These are phyloP conservation scores for Xylaria flabelliformis DNA, from an alignment of 495 filamentous ascomycete genomes.

Conservation along the genomic window DNA sequence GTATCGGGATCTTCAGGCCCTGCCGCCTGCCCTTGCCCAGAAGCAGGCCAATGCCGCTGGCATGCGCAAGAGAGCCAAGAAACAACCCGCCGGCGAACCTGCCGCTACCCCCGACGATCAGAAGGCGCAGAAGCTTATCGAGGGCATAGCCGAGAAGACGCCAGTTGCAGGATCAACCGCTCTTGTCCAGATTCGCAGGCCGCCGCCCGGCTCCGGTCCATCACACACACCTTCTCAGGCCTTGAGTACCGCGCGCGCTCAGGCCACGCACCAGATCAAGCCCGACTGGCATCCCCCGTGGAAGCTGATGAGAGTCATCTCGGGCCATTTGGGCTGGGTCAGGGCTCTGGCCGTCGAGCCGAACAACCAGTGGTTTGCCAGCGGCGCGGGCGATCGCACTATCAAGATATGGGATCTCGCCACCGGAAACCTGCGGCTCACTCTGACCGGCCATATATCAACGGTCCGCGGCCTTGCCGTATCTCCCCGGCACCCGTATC, in stretches of 20 bases:
- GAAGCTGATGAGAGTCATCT: constrained; percentile 98
- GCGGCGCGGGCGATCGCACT: constrained; percentile 92
- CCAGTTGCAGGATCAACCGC: constrained; percentile 59
- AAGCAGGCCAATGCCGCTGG: constrained; percentile 68
- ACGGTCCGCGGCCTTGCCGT: constrained; percentile 94
- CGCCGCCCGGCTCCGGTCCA: constrained; percentile 27
- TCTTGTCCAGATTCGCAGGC: constrained; percentile 56
- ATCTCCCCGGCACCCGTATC: constrained; percentile 91
- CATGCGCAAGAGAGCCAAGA: constrained; percentile 58
- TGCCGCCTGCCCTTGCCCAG: constrained; percentile 84
- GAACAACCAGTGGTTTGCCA: constrained; percentile 97
- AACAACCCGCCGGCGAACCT: constrained; percentile 53
- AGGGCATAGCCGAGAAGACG: constrained; percentile 62
- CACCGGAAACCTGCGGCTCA: constrained; percentile 78
- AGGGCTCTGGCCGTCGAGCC: constrained; percentile 89
- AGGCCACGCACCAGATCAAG: constrained; percentile 72
- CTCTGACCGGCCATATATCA: constrained; percentile 95
- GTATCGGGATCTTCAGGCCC: constrained; percentile 79
- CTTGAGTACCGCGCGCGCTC: constrained; percentile 68
- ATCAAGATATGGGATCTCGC: constrained; percentile 99
- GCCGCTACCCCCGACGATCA: constrained; percentile 56
- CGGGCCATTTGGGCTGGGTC: constrained; percentile 96
- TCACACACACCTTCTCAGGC: constrained; percentile 36
- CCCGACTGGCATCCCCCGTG: constrained; percentile 97
- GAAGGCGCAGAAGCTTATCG: constrained; percentile 72